Evolutionary conservation across 2,329 filamentous ascomycete species (phyloP).

Genomic region (Trichoderma lentiforme): DNA sequence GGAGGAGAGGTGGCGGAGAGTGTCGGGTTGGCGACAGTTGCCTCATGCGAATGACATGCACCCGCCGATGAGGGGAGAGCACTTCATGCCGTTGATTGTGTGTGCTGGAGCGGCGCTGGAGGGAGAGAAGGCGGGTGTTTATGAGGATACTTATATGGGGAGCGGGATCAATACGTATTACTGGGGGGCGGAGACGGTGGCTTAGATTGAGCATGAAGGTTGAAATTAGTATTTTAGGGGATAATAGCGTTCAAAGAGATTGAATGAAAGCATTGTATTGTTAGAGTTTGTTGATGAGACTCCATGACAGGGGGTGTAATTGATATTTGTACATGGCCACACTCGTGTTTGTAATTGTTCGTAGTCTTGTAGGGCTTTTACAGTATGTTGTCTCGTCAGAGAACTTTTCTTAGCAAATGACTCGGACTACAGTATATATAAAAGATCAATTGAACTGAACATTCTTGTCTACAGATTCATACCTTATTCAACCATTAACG

Average conservation of each 20-base stretch:
- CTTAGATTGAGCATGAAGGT: too few species aligned
- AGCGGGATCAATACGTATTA: constrained; percentile 55
- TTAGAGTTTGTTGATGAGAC: too few species aligned
- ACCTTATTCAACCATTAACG: not conserved
- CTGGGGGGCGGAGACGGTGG: constrained; percentile 40
- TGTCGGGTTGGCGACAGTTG: constrained; percentile 47
- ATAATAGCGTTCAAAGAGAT: not conserved
- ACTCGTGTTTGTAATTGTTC: not conserved
- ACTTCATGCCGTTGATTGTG: constrained; percentile 58
- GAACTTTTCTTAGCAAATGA: rapidly evolving
- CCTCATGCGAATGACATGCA: constrained; percentile 52
- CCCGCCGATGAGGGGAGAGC: constrained; percentile 51
- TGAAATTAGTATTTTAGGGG: too few species aligned
- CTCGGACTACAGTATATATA: not conserved
- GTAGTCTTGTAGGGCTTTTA: too few species aligned
- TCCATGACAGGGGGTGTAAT: not conserved
- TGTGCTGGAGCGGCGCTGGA: constrained; percentile 50
- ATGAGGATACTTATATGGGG: constrained; percentile 48
- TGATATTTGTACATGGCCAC: not conserved
- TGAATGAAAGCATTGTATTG: not conserved
- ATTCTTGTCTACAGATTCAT: not conserved
- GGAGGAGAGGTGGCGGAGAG: constrained; percentile 36
- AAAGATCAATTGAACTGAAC: not conserved
- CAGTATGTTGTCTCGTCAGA: not conserved
- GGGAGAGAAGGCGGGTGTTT: constrained; percentile 40